phyloP scores from a whole-genome alignment of 768 basidiomycete species.

The Peribolospora baueri region DNA sequence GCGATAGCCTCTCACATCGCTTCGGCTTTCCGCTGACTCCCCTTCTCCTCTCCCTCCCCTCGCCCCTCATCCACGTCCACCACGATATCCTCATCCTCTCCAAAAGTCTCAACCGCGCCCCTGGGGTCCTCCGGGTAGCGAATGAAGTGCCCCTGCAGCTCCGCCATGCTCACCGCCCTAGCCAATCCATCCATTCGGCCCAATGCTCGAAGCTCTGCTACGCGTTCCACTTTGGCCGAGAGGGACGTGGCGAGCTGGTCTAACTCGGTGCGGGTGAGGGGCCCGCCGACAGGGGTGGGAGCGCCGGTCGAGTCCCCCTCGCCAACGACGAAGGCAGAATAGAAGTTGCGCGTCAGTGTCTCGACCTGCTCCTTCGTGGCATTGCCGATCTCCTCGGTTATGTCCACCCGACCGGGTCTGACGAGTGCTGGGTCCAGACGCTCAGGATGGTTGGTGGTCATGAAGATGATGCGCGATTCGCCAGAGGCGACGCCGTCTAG shows the following conservation, averaged over 20 bases:
- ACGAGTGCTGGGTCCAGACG: constrained; percentile 80
- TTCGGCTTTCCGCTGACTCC: too few relatives aligned
- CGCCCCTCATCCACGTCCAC: neutral
- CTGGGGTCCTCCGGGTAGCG: constrained; percentile 24
- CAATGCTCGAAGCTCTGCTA: too few relatives aligned
- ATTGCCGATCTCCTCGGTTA: constrained; percentile 60
- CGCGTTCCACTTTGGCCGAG: constrained; percentile 27
- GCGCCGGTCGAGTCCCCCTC: constrained; percentile 18
- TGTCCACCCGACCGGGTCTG: constrained; percentile 81
- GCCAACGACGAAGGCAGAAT: constrained; percentile 25
- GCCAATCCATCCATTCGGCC: constrained; percentile 28
- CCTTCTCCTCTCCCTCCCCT: too few relatives aligned
- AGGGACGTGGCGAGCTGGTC: constrained; percentile 31
- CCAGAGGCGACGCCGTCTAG: constrained; percentile 93
- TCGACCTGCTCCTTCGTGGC: constrained; percentile 58
- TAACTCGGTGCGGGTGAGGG: constrained; percentile 13
- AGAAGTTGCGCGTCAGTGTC: constrained; percentile 60
- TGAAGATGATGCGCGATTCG: constrained; percentile 77
- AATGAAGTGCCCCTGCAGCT: constrained; percentile 85
- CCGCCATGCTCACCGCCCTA: constrained; percentile 70
- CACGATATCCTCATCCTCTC: neutral
- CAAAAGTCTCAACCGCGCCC: constrained; percentile 15
- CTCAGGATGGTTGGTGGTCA: constrained; percentile 93
- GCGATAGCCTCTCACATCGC: too few relatives aligned
- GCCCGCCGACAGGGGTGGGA: constrained; percentile 15